Evolutionary conservation across 495 filamentous ascomycete genomes (phyloP).

Genomic region (Neurospora sp.): DNA sequence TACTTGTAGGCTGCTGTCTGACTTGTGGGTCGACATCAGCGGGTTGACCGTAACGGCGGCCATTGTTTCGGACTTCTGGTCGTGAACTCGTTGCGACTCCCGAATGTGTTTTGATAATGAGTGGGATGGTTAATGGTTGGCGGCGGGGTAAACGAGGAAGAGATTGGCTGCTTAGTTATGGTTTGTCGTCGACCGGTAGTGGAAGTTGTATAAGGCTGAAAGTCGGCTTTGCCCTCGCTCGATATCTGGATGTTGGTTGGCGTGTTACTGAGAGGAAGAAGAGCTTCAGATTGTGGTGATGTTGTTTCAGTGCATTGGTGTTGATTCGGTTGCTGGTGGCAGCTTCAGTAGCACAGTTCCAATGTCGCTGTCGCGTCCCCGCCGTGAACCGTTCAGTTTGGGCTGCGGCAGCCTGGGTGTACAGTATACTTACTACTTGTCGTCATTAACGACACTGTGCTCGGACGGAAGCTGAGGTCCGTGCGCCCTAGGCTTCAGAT

Average conservation of each 20-base stretch:
- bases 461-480: background rate
- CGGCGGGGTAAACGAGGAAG: background rate
- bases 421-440: background rate
- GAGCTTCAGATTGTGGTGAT: background rate
- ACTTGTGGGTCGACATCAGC: slow-evolving; percentile 38
- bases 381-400: background rate
- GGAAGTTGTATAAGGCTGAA: background rate
- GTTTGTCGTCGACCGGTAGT: background rate
- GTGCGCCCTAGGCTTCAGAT: background rate
- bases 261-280: background rate
- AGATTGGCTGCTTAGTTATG: background rate
- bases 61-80: slow-evolving; percentile 1
- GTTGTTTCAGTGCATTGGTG: background rate
- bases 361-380: background rate
- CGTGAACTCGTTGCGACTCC: background rate
- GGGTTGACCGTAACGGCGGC: slow-evolving; percentile 14
- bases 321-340: background rate
- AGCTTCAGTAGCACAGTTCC: background rate
- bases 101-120: background rate
- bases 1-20: slow-evolving; percentile 70
- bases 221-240: background rate
- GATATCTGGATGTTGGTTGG: background rate
- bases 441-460: background rate
- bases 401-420: background rate
- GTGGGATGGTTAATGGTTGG: background rate